Base-by-base conservation (phyloP, 2,329 filamentous ascomycete genomes). In the Pseudogymnoascus sp. region DNA sequence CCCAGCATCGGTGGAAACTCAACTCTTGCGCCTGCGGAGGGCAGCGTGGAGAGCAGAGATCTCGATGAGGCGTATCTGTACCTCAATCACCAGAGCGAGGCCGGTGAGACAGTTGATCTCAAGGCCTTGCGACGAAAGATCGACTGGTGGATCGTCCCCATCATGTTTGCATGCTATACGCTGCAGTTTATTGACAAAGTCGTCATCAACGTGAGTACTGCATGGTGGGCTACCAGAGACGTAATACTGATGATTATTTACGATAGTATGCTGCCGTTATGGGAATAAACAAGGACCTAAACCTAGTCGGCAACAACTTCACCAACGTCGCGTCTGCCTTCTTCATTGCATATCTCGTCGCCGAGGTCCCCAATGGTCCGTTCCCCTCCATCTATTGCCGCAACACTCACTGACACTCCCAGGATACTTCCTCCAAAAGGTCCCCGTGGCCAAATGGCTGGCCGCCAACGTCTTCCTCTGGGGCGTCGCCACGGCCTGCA, bases 171-270 rank as follows among this genome's bases (percentile, higher is more conserved):
- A 48, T 82, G 79, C 68, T 87, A 87, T 68, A 80, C 80, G n/a
- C 77, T 86, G 73, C 83, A 86, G 67, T 85, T 85, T 66, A 74
- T 86, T 48, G 84, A 87, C 74, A 87, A 87, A 72, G 81, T 86
- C 64, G 78, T 83, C 29, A 77, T 86, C 48, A 87, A 87, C 67
- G 82, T 85, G 60, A 69, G 80, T 74, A 13, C 35, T 36, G 9
- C 2, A 12, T 31, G 7, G 21, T 5, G 33, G 2, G 48, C 9
- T 4, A 12, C 33, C 29, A 7, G n/a, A 21, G 9, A 55, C 12
- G 29, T 52, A 29, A 52, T 55, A 12, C 29, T 55, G 29, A 40
- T 31, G 29, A 40, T 31, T 55, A 33, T 52, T 59, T 60, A 45
- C 48, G 62, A 59, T 70, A 86, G 80, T 88, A 88, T 68, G 84